Evolutionary conservation across 2,329 filamentous ascomycete genomes (phyloP).

Genomic region (Apiospora malaysiana): DNA sequence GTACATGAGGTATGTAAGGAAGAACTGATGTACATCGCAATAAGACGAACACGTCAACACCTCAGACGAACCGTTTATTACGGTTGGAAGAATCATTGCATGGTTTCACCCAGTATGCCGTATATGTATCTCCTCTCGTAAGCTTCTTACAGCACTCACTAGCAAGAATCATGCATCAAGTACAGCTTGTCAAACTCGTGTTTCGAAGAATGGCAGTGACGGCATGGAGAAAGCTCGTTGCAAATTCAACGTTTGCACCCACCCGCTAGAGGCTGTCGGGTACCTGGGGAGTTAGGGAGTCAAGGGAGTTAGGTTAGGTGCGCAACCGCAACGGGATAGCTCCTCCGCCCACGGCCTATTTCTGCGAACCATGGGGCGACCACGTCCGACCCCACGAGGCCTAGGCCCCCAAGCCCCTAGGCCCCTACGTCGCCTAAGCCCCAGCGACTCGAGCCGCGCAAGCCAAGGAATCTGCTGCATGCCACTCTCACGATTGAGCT

Average conservation of each 20-base stretch:
- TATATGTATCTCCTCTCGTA: too few species aligned
- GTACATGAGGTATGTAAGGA: too few species aligned
- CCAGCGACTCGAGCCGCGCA: background rate
- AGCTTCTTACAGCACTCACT: background rate
- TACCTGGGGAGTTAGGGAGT: too few species aligned
- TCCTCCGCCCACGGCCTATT: constrained; percentile 1
- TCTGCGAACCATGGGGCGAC: constrained; percentile 12
- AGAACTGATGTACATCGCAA: background rate
- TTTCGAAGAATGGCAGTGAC: background rate
- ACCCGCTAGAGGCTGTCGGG: background rate
- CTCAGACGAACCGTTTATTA: background rate
- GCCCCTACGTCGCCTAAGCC: too few species aligned
- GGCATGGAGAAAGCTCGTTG: background rate
- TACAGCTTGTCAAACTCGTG: background rate
- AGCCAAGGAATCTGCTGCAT: constrained; percentile 14
- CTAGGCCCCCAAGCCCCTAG: background rate
- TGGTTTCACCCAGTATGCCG: background rate
- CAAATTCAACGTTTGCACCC: background rate
- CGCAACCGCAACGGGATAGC: background rate
- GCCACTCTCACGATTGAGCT: constrained; percentile 12
- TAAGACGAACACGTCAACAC: background rate
- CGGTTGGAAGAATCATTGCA: background rate
- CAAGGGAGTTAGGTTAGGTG: too few species aligned
- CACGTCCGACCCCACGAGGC: constrained; percentile 8
- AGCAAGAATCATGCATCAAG: background rate